Evolutionary conservation across 805 yeast species (phyloP), one percentile per base, ranked within the genome.

Genomic region (Metschnikowia borealis): DNA sequence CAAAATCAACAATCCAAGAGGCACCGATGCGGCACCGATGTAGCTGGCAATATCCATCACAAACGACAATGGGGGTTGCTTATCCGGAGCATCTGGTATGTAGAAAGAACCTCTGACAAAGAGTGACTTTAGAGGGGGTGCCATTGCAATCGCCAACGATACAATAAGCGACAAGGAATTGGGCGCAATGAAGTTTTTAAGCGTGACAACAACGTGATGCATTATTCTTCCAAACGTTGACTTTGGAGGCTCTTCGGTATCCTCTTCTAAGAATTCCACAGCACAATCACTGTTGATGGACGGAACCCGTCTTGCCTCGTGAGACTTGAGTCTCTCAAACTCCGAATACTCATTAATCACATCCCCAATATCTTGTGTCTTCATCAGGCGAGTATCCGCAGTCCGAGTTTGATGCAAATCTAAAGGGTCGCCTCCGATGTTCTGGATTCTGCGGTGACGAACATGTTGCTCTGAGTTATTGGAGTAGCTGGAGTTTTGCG

Each of bases 1-100:
- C 29, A 92, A 67, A 51, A 92, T 62, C 41, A 89, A 64, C 53
- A 92, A 71, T 0, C 97, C 98, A 51, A 89, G 67, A 0, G 97
- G 98, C 33, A 92, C 96, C 45, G 87, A 82, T 0, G 97, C 97
- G 26, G 82, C 82, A 0, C 96, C 96, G 6, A 92, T 71, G 62
- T 92, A 92, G 2, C 80, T 63, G 0, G 92, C 75, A 56, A 84
- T 81, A 62, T 92, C 96, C 82, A 92, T 87, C 5, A 91, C 49
- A 56, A 91, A 91, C 34, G 89, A 89, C 31, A 92, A 72, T 0
- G 95, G 91, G 0, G 97, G 97, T 49, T 75, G 73, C 1, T 76
- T 74, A 66, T 92, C 98, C 0, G 98, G 98, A 0, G 97, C 97
- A 46, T 78, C 60, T 6, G 80, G 85, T 29, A 90, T 76, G 53